A percentile compares a stretch with the other conserved stretches of the same genome.
These are phyloP conservation scores for Sporobolomyces pararoseus DNA, from an alignment of 768 basidiomycete species.

Conservation along the genomic window DNA sequence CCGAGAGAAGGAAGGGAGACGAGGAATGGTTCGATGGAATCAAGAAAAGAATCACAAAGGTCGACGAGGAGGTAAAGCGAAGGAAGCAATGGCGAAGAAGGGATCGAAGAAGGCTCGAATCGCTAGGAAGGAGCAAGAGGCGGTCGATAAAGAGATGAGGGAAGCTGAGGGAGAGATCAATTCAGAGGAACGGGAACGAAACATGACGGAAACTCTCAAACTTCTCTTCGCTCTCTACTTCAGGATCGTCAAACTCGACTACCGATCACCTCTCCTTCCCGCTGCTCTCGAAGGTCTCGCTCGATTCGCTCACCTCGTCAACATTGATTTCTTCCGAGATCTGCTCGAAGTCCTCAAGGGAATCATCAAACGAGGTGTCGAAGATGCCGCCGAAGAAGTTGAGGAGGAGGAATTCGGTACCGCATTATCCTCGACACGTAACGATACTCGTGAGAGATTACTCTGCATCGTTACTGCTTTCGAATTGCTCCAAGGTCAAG, in stretches of 20 bases:
- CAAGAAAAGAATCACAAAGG: slow-evolving; percentile 50
- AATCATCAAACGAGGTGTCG: slow-evolving; percentile 58
- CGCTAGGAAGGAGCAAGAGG: slow-evolving; percentile 77
- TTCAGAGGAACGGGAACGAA: slow-evolving; percentile 76
- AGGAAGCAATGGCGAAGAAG: slow-evolving; percentile 61
- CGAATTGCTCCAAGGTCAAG: slow-evolving; percentile 93
- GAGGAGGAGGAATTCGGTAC: slow-evolving; percentile 19
- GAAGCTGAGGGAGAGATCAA: slow-evolving; percentile 93
- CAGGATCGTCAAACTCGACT: slow-evolving; percentile 76
- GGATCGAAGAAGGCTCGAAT: slow-evolving; percentile 88
- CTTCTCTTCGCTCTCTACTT: slow-evolving; percentile 96
- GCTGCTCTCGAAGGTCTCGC: slow-evolving; percentile 87
- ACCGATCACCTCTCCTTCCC: slow-evolving; percentile 70
- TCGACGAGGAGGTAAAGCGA: slow-evolving; percentile 45
- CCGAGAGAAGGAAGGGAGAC: slow-evolving; percentile 54
- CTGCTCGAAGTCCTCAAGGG: slow-evolving; percentile 78
- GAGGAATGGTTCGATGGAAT: slow-evolving; percentile 47
- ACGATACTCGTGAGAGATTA: slow-evolving; percentile 52
- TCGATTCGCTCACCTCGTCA: slow-evolving; percentile 91
- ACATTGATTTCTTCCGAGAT: slow-evolving; percentile 97
- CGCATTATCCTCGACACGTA: slow-evolving; percentile 42
- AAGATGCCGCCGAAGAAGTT: slow-evolving; percentile 10
- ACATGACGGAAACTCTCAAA: slow-evolving; percentile 95
- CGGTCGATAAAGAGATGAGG: slow-evolving; percentile 82
- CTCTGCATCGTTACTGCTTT: slow-evolving; percentile 94